Evolutionary conservation across 2,329 filamentous ascomycete species (phyloP).

Genomic region (Moelleriella libera): DNA sequence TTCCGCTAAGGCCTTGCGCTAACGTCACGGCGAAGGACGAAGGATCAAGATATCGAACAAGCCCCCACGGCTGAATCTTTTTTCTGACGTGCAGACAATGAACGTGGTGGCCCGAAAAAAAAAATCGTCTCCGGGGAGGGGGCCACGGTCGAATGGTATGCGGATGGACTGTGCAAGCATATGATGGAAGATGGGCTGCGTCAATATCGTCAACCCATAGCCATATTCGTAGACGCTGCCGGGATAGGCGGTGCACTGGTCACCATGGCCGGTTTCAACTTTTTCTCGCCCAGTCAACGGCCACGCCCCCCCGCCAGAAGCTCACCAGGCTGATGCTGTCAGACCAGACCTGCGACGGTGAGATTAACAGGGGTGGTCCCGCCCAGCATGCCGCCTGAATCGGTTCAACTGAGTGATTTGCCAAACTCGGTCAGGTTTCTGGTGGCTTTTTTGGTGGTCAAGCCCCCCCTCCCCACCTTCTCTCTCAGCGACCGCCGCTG

Average conservation of each 20-base stretch:
- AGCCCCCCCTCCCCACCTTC: too few species aligned
- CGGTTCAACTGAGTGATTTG: background rate
- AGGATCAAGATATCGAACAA: background rate
- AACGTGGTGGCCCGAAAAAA: too few species aligned
- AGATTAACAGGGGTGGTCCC: background rate
- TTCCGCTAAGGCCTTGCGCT: too few species aligned
- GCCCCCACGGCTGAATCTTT: background rate
- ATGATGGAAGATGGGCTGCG: too few species aligned
- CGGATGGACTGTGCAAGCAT: too few species aligned
- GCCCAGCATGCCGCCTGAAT: background rate
- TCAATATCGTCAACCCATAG: too few species aligned
- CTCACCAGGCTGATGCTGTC: background rate
- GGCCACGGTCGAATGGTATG: too few species aligned
- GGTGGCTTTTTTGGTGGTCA: too few species aligned
- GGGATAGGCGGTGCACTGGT: background rate
- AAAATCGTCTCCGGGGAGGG: too few species aligned
- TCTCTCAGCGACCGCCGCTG: background rate
- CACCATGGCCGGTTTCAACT: slow-evolving; percentile 3
- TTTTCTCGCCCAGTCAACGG: background rate
- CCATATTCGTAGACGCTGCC: background rate
- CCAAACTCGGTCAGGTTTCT: background rate
- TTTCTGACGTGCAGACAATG: background rate
- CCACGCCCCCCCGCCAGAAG: background rate
- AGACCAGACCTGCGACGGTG: background rate
- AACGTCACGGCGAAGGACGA: background rate